A percentile compares a stretch with the other conserved stretches of the same genome.
phyloP scores from a whole-genome alignment of 106 monocot species.

The Amphibolis antarctica region DNA sequence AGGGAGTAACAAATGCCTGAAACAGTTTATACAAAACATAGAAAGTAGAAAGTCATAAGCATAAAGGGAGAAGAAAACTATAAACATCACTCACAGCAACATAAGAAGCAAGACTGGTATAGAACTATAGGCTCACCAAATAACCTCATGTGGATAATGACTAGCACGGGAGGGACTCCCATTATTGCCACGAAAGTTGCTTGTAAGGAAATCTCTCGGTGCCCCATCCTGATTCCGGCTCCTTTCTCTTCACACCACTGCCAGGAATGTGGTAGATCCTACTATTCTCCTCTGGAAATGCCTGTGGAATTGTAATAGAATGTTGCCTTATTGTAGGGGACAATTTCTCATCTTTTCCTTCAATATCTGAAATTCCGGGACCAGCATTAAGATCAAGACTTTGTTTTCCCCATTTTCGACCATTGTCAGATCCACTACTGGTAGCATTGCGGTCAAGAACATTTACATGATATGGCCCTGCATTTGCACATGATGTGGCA shows the following conservation, averaged over 20 bases:
- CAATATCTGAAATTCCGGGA: slow-evolving; percentile 36
- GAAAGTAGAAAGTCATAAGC: no score
- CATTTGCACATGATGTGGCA: slow-evolving; percentile 19
- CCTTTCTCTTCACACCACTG: slow-evolving; percentile 48
- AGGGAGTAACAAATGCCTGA: no score
- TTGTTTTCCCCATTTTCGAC: slow-evolving; percentile 35
- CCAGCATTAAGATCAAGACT: slow-evolving; percentile 74
- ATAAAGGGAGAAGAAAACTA: no score
- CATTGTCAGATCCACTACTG: slow-evolving; percentile 27
- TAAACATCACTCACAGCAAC: no score
- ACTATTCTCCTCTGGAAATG: slow-evolving; percentile 37
- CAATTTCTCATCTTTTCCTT: slow-evolving; percentile 29
- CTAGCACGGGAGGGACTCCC: background rate
- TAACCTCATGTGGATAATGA: background rate
- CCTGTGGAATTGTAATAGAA: slow-evolving; percentile 22
- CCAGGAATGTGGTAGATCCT: slow-evolving; percentile 32
- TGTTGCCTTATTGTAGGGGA: slow-evolving; percentile 18
- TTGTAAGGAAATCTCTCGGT: slow-evolving; percentile 45
- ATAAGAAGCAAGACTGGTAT: no score
- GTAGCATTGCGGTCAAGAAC: slow-evolving; percentile 26
- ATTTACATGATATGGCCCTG: slow-evolving; percentile 34
- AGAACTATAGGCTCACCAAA: no score
- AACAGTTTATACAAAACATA: no score
- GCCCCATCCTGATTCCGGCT: slow-evolving; percentile 63
- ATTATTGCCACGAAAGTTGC: slow-evolving; percentile 31